Conservation (phyloP, 371 early-diverging fungal genomes). For the Rhizopus stolonifer region DNA sequence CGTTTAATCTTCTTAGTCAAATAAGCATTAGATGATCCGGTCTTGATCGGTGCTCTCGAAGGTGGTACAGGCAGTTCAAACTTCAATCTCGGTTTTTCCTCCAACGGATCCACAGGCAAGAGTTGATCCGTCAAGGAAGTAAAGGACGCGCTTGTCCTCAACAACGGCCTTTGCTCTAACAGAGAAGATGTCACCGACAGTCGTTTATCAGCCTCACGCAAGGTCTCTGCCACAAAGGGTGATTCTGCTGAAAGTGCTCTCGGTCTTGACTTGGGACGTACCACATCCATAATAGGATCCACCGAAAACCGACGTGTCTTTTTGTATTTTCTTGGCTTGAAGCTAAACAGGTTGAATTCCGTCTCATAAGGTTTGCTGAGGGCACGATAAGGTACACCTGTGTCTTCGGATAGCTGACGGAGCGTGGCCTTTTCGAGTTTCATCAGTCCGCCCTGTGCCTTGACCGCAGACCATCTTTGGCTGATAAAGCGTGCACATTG, state of each 20-base stretch:
- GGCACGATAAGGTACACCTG: slow-evolving; percentile 21
- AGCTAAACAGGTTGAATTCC: slow-evolving; percentile 30
- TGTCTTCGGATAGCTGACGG: slow-evolving; percentile 37
- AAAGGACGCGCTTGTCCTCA: slow-evolving; percentile 20
- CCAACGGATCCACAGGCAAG: slow-evolving; percentile 12
- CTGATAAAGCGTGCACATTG: slow-evolving; percentile 36
- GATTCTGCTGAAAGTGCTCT: slow-evolving; percentile 22
- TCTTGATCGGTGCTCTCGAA: slow-evolving; percentile 16
- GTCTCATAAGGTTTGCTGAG: slow-evolving; percentile 27
- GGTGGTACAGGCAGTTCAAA: slow-evolving; percentile 23
- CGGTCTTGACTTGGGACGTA: slow-evolving; percentile 8
- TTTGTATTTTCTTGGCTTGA: slow-evolving; percentile 25
- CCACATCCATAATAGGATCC: slow-evolving; percentile 12
- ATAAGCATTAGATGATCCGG: neutral
- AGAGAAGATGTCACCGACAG: neutral
- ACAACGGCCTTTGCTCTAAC: slow-evolving; percentile 10
- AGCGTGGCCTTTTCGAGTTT: slow-evolving; percentile 34
- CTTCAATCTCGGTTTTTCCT: slow-evolving; percentile 14
- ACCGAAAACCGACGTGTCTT: slow-evolving; percentile 24
- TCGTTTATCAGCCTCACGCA: neutral
- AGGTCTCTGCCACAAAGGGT: neutral
- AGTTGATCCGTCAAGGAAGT: slow-evolving; percentile 24
- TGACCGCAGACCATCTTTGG: slow-evolving; percentile 31
- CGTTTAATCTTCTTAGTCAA: slow-evolving; percentile 1
- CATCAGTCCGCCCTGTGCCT: slow-evolving; percentile 35